Percentiles rank a stretch among this genome's conserved stretches.
Conservation (phyloP, 768 basidiomycete genomes). For the Auriscalpium orientale region DNA sequence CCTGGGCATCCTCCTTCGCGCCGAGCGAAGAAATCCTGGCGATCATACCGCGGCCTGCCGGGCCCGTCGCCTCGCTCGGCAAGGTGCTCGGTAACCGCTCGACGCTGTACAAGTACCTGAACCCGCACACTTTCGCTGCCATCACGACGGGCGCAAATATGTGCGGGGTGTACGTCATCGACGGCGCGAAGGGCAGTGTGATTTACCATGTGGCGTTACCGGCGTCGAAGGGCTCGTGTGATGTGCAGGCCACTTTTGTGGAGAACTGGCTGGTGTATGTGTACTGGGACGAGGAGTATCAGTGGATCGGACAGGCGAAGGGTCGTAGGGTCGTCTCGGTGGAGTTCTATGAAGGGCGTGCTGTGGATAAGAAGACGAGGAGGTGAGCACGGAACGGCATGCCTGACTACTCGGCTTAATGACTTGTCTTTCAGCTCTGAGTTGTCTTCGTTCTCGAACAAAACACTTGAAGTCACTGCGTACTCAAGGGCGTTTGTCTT, state of each 20-base stretch:
- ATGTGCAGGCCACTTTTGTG: slow-evolving; percentile 58
- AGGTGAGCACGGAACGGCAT: slow-evolving; percentile 42
- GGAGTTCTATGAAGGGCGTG: slow-evolving; percentile 80
- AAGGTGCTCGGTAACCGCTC: slow-evolving; percentile 81
- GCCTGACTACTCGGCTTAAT: neutral
- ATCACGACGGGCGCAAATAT: slow-evolving; percentile 35
- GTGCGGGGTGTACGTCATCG: slow-evolving; percentile 74
- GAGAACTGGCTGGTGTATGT: slow-evolving; percentile 95
- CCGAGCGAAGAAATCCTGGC: slow-evolving; percentile 49
- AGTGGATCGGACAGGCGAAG: slow-evolving; percentile 42
- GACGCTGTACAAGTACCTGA: slow-evolving; percentile 92
- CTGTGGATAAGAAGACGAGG: slow-evolving; percentile 56
- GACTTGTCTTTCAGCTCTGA: slow-evolving; percentile 35
- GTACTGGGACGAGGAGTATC: slow-evolving; percentile 60
- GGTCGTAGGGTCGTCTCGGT: slow-evolving; percentile 72
- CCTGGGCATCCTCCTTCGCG: slow-evolving; percentile 58
- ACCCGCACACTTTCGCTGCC: slow-evolving; percentile 67
- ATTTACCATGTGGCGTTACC: slow-evolving; percentile 61
- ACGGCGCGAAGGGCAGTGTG: slow-evolving; percentile 68
- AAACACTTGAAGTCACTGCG: slow-evolving; percentile 43
- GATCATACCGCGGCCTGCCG: slow-evolving; percentile 39
- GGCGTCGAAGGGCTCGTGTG: slow-evolving; percentile 36
- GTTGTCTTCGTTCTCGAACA: slow-evolving; percentile 45
- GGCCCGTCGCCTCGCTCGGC: slow-evolving; percentile 69
- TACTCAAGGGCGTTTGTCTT: slow-evolving; percentile 67